Base-by-base conservation (phyloP, 305 asterid genomes). In the Rubia peregrina region DNA sequence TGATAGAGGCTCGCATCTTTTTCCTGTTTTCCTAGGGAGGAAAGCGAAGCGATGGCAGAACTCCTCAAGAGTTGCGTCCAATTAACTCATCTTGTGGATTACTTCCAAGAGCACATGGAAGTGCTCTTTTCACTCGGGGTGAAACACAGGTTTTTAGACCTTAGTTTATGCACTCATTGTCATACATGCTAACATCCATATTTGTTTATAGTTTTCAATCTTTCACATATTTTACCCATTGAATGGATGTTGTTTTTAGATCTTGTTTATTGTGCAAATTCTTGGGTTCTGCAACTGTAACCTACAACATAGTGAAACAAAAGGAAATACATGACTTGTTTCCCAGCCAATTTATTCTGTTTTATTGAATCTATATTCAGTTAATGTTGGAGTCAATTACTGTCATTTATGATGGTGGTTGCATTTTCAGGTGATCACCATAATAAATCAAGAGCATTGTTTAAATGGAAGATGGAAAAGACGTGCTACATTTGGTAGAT, bases 71-170 rank as follows among this genome's bases (percentile, higher is more conserved):
- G 75, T 74, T 94, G 76, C 89, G 99, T 65, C 77, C 74, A 38
- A 94, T 94, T 66, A 87, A 71, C 76, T 90, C 99, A 69, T 72
- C 85, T 59, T 91, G 99, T 83, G 95, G 98, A 44, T 79, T 89
- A 74, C 98, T 94, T 80, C 99, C 98, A 33, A 87, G 99, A 80
- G 98, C 91, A 81, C 99, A 94, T 84, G 99, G 99, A 80, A 94
- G 98, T 85, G 96, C 96, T 69, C 90, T 94, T 81, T 94, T 94
- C 74, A 91, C 99, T 67, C 96, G 98, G 63, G 99, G 99, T 11
- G 99, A 94, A 86, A 94, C 99, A 74, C 96, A 92, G 97, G 98
- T 40, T 76, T 79, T 68, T 72, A 68, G 41, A 73, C 38, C 70
- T 63, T 49, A 9, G 24, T 30, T 24, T 49, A 14, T 6, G n/a